Conservation (phyloP, 176 grass and related monocot species). For the Echinochloa phyllopogon region DNA sequence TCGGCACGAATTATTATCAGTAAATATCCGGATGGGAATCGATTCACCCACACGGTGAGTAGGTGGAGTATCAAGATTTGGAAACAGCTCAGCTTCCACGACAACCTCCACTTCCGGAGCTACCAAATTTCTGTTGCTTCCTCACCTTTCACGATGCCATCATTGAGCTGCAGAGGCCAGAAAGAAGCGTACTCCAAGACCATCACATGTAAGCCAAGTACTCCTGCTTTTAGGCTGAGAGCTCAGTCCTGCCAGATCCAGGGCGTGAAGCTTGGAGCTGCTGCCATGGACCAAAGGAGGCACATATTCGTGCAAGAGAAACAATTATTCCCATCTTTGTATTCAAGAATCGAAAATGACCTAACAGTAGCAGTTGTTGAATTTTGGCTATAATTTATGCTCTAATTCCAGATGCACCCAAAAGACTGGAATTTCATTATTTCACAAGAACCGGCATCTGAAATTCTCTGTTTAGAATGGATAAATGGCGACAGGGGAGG, state of each 20-base stretch:
- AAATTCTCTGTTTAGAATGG: slow-evolving; percentile 20
- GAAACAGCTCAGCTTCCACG: slow-evolving; percentile 51
- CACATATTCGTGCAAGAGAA: background rate
- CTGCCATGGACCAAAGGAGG: background rate
- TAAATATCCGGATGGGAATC: slow-evolving; percentile 26
- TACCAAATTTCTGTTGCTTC: slow-evolving; percentile 41
- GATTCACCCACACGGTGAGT: slow-evolving; percentile 29
- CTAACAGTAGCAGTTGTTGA: background rate
- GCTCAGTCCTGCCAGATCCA: slow-evolving; percentile 43
- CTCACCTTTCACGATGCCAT: slow-evolving; percentile 32
- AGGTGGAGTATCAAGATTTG: slow-evolving; percentile 8
- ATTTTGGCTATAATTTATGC: background rate
- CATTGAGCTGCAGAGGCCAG: slow-evolving; percentile 9
- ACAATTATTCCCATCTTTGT: background rate
- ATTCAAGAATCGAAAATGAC: background rate
- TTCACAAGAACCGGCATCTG: background rate
- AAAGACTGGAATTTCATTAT: background rate
- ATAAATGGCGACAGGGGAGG: background rate
- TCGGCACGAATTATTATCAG: background rate
- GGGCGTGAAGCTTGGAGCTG: slow-evolving; percentile 2
- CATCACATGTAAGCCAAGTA: slow-evolving; percentile 49
- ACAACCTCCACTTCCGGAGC: slow-evolving; percentile 34
- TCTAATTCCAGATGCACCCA: background rate
- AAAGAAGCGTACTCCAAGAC: slow-evolving; percentile 19
- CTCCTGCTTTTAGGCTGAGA: slow-evolving; percentile 21